phyloP scores from a whole-genome alignment of 371 early-diverging fungal genomes.

The Zopfochytrium polystomum region DNA sequence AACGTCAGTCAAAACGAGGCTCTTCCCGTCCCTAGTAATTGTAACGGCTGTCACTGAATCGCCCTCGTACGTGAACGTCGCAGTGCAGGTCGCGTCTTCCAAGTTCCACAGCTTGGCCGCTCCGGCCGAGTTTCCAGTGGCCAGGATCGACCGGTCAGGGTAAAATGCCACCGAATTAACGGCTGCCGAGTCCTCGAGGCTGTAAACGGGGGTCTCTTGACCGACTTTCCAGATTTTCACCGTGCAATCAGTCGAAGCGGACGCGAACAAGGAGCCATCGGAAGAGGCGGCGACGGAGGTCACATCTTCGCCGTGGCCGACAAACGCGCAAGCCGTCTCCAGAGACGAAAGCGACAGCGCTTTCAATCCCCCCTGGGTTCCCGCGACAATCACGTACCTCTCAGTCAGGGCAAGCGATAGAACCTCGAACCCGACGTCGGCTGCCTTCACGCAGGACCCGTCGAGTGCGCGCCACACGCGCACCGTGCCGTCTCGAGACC shows the following conservation, averaged over 20 bases:
- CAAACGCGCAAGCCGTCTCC: background rate
- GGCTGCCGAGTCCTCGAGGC: background rate
- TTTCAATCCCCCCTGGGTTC: background rate
- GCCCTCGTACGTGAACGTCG: background rate
- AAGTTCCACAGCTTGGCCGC: background rate
- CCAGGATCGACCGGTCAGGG: background rate
- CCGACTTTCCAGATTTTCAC: background rate
- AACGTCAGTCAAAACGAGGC: background rate
- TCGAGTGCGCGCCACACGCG: conserved; percentile 5
- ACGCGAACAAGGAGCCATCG: background rate
- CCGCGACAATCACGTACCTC: background rate
- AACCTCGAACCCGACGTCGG: background rate
- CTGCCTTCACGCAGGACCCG: background rate
- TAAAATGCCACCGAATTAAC: background rate
- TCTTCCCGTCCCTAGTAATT: background rate
- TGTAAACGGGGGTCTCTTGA: background rate
- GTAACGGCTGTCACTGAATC: background rate
- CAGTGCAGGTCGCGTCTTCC: too few relatives aligned
- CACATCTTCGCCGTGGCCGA: background rate
- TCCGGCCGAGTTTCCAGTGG: background rate
- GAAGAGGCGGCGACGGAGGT: background rate
- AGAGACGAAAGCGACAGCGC: background rate
- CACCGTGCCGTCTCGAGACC: conserved; percentile 10
- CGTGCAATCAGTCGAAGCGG: background rate
- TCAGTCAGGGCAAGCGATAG: background rate